These are phyloP conservation scores for Wallacemonas collosoma DNA, from an alignment of 208 protist genomes.

Conservation along the genomic window DNA sequence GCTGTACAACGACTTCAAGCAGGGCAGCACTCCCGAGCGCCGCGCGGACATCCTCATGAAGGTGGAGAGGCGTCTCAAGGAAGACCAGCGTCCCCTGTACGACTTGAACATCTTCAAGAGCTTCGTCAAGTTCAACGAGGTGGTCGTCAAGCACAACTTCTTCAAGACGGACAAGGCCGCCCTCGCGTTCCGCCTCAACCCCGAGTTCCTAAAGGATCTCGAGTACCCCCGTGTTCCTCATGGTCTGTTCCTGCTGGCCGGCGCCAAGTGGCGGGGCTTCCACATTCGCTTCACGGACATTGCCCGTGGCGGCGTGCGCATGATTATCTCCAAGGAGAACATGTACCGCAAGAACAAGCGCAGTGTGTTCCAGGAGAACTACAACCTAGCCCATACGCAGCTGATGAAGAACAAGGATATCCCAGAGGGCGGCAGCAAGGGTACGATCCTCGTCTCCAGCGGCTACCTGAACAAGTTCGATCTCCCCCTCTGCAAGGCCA, in stretches of 20 bases:
- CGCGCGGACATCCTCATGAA: constrained; percentile 56
- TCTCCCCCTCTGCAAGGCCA: constrained; percentile 57
- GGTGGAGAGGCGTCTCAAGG: constrained; percentile 70
- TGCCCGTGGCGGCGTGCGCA: constrained; percentile 94
- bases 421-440: constrained; percentile 96
- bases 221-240: constrained; percentile 86
- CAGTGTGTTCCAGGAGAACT: constrained; percentile 96
- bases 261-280: constrained; percentile 95
- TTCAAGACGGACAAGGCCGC: constrained; percentile 93
- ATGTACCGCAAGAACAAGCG: constrained; percentile 90
- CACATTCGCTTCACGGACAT: constrained; percentile 97
- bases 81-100: constrained; percentile 64
- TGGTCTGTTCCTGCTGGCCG: constrained; percentile 93
- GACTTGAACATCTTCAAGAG: constrained; percentile 85
- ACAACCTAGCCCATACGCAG: constrained; percentile 96
- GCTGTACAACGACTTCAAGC: constrained; percentile 91
- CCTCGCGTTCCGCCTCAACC: constrained; percentile 92
- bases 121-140: constrained; percentile 93
- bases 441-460: constrained; percentile 88
- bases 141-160: constrained; percentile 95
- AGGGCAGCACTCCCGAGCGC: constrained; percentile 57
- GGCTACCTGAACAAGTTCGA: constrained; percentile 79
- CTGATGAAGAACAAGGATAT: constrained; percentile 98
- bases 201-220: constrained; percentile 73
- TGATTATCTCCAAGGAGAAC: constrained; percentile 93